Percentiles rank a stretch among this genome's conserved stretches.
Conservation (phyloP, 2,329 filamentous ascomycete species). For the Colletotrichum musae region DNA sequence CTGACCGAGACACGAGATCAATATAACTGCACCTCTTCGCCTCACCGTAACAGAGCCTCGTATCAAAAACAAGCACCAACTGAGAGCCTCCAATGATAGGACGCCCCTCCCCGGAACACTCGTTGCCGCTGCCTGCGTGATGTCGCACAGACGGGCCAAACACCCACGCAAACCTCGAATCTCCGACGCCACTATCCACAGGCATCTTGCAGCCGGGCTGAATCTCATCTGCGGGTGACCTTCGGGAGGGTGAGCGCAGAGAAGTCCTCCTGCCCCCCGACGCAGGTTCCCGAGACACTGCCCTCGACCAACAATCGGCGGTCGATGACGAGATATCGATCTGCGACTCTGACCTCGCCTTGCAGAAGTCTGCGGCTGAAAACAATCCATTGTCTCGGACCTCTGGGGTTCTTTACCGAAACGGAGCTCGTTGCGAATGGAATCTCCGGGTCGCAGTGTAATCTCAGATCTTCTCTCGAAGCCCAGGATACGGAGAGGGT, state of each 20-base stretch:
- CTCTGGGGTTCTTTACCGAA: too few species aligned
- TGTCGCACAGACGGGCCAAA: not conserved
- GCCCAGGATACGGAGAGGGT: too few species aligned
- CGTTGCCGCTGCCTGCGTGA: not conserved
- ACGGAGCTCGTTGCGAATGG: too few species aligned
- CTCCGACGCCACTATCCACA: not conserved
- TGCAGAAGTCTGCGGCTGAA: not conserved
- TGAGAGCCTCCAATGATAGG: too few species aligned
- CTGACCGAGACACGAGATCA: too few species aligned
- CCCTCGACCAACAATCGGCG: not conserved
- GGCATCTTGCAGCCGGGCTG: not conserved
- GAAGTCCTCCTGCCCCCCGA: not conserved
- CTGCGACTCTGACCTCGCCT: not conserved
- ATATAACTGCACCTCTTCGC: too few species aligned
- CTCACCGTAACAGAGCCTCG: not conserved
- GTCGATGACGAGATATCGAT: not conserved
- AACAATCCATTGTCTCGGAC: too few species aligned
- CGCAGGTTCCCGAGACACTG: not conserved
- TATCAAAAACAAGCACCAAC: not conserved
- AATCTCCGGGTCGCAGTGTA: too few species aligned
- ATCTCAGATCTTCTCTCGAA: too few species aligned
- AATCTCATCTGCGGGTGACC: not conserved
- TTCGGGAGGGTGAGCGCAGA: not conserved
- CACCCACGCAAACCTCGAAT: not conserved
- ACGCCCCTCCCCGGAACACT: not conserved